phyloP scores from a whole-genome alignment of 1,284 basidiomycete species.

The Violaceomyces palustris region DNA sequence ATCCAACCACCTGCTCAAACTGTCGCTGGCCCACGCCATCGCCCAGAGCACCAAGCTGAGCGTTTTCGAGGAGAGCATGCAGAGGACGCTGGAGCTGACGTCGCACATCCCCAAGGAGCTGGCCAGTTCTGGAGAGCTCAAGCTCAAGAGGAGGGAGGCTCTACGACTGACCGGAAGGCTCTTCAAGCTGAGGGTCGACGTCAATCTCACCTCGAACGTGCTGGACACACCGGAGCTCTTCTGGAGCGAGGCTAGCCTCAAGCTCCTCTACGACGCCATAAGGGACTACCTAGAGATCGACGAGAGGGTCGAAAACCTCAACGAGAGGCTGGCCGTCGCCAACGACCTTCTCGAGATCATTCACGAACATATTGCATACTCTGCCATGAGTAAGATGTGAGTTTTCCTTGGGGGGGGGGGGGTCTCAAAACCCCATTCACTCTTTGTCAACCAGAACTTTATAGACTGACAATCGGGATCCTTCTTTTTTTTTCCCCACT shows the following conservation, averaged over 20 bases:
- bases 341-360: slow-evolving; percentile 68
- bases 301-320: slow-evolving; percentile 75
- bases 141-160: slow-evolving; percentile 73
- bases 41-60: slow-evolving; percentile 89
- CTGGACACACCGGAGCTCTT: slow-evolving; percentile 86
- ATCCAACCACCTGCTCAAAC: slow-evolving; percentile 66
- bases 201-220: slow-evolving; percentile 90
- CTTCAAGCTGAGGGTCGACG: slow-evolving; percentile 82
- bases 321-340: slow-evolving; percentile 80
- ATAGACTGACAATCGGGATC: no score
- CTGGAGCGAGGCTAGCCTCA: slow-evolving; percentile 86
- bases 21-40: slow-evolving; percentile 88
- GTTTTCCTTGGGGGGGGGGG: not conserved
- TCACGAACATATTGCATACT: slow-evolving; percentile 85
- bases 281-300: slow-evolving; percentile 91
- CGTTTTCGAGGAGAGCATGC: slow-evolving; percentile 77
- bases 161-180: slow-evolving; percentile 78
- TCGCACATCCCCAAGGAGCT: slow-evolving; percentile 80
- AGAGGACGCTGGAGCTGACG: slow-evolving; percentile 72
- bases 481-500: not conserved
- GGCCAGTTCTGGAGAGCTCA: slow-evolving; percentile 70
- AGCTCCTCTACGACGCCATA: slow-evolving; percentile 85
- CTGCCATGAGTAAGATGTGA: slow-evolving; percentile 63
- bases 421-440: no score
- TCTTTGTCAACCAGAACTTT: no score